A percentile compares a stretch with the other conserved stretches of the same genome.
Evolutionary conservation across 1,139 yeast species (phyloP).

Genomic region (Nakaseomyces sp.): DNA sequence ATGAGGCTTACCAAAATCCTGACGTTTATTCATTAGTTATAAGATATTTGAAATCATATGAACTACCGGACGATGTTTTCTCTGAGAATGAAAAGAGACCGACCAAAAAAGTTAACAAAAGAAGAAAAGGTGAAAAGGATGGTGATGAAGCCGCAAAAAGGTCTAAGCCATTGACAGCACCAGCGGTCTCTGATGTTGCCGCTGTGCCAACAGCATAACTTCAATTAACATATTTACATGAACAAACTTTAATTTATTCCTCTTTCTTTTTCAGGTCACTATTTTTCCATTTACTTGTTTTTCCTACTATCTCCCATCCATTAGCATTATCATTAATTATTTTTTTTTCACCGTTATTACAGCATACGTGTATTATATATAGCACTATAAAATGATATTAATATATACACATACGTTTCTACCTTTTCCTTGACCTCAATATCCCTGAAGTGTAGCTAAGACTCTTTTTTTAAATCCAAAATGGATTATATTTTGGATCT

Average conservation of each 20-base stretch:
- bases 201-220: neutral
- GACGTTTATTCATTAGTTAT: conserved; percentile 52
- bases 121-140: conserved; percentile 57
- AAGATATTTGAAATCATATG: conserved; percentile 69
- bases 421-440: neutral
- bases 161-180: conserved; percentile 23
- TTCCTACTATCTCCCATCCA: neutral
- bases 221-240: neutral
- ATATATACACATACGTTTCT: too few relatives aligned
- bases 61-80: conserved; percentile 78
- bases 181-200: neutral
- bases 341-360: neutral
- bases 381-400: neutral
- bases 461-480: conserved; percentile 16
- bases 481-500: conserved; percentile 10
- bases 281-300: neutral
- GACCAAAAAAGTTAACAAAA: conserved; percentile 44
- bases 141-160: conserved; percentile 65
- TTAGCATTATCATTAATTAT: neutral
- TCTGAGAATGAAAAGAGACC: conserved; percentile 74
- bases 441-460: neutral
- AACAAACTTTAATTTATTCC: neutral
- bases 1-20: conserved; percentile 51
- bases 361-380: neutral
- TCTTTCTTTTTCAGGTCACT: neutral